Percentiles rank a stretch among this genome's conserved stretches.
phyloP scores from a whole-genome alignment of 1,284 basidiomycete species.

The Nidula niveotomentosa region DNA sequence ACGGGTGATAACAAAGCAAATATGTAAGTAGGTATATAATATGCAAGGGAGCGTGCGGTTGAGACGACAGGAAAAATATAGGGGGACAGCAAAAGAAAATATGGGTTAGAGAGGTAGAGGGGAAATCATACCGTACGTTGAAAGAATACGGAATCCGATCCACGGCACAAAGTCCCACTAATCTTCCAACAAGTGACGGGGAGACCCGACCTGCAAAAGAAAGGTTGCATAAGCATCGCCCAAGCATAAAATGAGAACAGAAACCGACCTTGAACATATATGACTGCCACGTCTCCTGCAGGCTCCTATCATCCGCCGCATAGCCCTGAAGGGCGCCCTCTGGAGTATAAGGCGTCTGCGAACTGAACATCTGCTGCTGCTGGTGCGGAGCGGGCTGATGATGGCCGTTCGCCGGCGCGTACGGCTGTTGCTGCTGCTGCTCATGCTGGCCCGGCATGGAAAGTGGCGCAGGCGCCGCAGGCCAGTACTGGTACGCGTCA shows the following conservation, averaged over 20 bases:
- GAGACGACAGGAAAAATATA: too few relatives aligned
- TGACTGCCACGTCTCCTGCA: slow-evolving; percentile 60
- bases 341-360: slow-evolving; percentile 32
- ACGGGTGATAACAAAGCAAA: too few relatives aligned
- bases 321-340: slow-evolving; percentile 39
- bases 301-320: slow-evolving; percentile 44
- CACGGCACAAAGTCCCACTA: slow-evolving; percentile 1
- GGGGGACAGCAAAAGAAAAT: too few relatives aligned
- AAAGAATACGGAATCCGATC: too few relatives aligned
- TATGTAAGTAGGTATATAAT: too few relatives aligned
- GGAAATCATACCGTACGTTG: too few relatives aligned
- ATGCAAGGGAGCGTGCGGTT: too few relatives aligned
- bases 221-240: neutral
- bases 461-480: slow-evolving; percentile 15
- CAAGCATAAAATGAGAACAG: neutral
- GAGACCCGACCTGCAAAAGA: slow-evolving; percentile 32
- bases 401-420: slow-evolving; percentile 11
- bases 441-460: neutral
- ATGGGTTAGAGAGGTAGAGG: too few relatives aligned
- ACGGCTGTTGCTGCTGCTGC: slow-evolving; percentile 1
- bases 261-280: slow-evolving; percentile 48
- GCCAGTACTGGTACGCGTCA: slow-evolving; percentile 26
- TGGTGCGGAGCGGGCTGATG: slow-evolving; percentile 5
- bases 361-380: neutral
- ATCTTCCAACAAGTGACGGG: slow-evolving; percentile 27